Evolutionary conservation across 148 eudicot genomes (phyloP).

Genomic region (Fagopyrum tataricum): DNA sequence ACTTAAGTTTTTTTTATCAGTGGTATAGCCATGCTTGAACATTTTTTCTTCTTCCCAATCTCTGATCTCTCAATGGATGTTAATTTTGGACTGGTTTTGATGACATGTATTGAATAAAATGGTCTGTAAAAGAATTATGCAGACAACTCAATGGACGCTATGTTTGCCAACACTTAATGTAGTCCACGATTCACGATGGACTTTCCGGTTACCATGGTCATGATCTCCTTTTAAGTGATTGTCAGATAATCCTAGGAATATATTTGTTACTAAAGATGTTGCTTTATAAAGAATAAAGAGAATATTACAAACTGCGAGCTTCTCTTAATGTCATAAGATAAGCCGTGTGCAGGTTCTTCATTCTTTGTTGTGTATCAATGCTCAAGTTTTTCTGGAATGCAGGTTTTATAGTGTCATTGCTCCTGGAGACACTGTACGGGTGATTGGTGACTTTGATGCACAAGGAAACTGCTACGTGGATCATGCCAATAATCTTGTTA

Average conservation of each 20-base stretch:
- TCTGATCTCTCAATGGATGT: neutral
- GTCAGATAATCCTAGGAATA: neutral
- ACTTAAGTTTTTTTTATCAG: neutral
- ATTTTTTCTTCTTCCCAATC: neutral
- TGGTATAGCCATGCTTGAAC: neutral
- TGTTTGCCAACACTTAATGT: neutral
- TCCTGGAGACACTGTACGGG: slow-evolving; percentile 85
- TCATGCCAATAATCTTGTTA: slow-evolving; percentile 62
- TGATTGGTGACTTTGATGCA: slow-evolving; percentile 72
- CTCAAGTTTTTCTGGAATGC: slow-evolving; percentile 5
- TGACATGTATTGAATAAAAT: neutral
- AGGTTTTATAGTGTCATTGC: slow-evolving; percentile 80
- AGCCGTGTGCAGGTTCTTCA: neutral
- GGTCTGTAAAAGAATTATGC: neutral
- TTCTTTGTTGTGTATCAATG: neutral
- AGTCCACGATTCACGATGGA: neutral
- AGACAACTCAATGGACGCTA: neutral
- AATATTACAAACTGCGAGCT: neutral
- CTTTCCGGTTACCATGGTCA: neutral
- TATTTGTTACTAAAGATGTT: neutral
- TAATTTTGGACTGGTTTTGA: neutral
- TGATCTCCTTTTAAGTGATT: neutral
- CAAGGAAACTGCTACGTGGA: slow-evolving; percentile 69
- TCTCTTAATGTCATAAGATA: neutral
- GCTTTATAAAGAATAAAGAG: neutral